Conservation (phyloP, 2,329 filamentous ascomycete species). For the Fusarium dimerum region DNA sequence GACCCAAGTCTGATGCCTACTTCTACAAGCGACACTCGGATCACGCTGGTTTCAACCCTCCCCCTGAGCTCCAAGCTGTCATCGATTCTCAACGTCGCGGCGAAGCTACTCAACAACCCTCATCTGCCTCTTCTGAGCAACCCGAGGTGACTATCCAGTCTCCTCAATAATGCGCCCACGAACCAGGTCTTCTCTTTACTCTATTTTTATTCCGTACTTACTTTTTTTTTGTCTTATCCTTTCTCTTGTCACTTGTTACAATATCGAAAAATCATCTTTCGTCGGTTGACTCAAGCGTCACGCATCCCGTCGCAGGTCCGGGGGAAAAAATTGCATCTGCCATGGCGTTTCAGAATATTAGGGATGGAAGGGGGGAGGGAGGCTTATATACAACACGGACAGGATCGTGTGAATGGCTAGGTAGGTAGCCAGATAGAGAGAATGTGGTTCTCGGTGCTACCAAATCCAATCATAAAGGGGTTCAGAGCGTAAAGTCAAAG, state of each 20-base stretch:
- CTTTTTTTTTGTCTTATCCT: slow-evolving; percentile 10
- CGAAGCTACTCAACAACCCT: slow-evolving; percentile 36
- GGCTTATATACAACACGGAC: slow-evolving; percentile 9
- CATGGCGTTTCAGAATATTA: slow-evolving; percentile 31
- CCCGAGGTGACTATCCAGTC: slow-evolving; percentile 29
- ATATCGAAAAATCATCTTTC: background rate
- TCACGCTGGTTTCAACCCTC: slow-evolving; percentile 76
- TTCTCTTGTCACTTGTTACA: slow-evolving; percentile 1
- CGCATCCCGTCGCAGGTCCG: slow-evolving; percentile 11
- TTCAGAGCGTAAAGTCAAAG: background rate
- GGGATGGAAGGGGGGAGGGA: slow-evolving; percentile 2
- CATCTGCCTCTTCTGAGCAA: slow-evolving; percentile 20
- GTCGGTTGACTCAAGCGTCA: slow-evolving; percentile 12
- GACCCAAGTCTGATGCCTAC: slow-evolving; percentile 70
- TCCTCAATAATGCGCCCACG: slow-evolving; percentile 24
- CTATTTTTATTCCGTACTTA: background rate
- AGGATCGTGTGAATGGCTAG: slow-evolving; percentile 9
- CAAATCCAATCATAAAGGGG: background rate
- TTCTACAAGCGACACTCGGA: slow-evolving; percentile 90
- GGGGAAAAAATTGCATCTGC: slow-evolving; percentile 25
- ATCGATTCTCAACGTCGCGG: slow-evolving; percentile 56
- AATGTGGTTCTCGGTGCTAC: background rate
- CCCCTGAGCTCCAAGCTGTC: slow-evolving; percentile 59
- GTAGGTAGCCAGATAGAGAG: background rate
- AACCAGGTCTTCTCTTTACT: slow-evolving; percentile 2